These are phyloP conservation scores for Lactarius hengduanensis DNA, from an alignment of 768 basidiomycete genomes.

Conservation along the genomic window DNA sequence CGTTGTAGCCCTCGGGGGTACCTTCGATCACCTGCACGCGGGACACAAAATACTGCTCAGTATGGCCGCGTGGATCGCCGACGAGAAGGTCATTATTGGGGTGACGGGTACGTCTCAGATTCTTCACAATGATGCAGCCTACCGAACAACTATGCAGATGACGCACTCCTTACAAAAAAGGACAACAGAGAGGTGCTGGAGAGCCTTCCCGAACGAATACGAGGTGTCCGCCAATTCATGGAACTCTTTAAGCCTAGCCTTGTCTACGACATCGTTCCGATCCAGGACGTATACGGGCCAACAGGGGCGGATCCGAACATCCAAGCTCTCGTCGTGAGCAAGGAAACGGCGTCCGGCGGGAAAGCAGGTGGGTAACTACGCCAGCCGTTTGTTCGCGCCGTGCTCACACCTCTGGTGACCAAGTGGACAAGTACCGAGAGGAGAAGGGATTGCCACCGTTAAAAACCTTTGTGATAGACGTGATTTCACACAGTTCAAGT, in stretches of 20 bases:
- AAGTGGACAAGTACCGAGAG: constrained; percentile 66
- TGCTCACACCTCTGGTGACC: constrained; percentile 5
- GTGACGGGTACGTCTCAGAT: constrained; percentile 59
- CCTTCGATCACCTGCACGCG: constrained; percentile 96
- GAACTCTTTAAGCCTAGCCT: constrained; percentile 65
- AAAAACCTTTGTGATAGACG: constrained; percentile 77
- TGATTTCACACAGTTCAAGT: constrained; percentile 69
- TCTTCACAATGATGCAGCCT: constrained; percentile 2
- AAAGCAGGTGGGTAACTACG: constrained; percentile 54
- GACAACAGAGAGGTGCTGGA: constrained; percentile 66
- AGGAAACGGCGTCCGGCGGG: constrained; percentile 81
- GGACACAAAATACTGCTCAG: constrained; percentile 97
- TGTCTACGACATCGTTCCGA: constrained; percentile 64
- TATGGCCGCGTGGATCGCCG: constrained; percentile 83
- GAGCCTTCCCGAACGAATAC: constrained; percentile 53
- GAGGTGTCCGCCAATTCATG: constrained; percentile 66
- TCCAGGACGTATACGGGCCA: constrained; percentile 88
- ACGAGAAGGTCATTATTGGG: constrained; percentile 82
- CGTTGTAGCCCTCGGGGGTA: constrained; percentile 88
- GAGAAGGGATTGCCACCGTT: constrained; percentile 58
- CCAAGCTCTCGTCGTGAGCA: constrained; percentile 90
- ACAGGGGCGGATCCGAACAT: constrained; percentile 84
- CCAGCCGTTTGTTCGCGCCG: background rate
- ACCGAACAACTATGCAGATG: constrained; percentile 45
- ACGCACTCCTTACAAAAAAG: constrained; percentile 69